phyloP scores from a whole-genome alignment of 768 basidiomycete genomes.

The Macrocybe gigantea region DNA sequence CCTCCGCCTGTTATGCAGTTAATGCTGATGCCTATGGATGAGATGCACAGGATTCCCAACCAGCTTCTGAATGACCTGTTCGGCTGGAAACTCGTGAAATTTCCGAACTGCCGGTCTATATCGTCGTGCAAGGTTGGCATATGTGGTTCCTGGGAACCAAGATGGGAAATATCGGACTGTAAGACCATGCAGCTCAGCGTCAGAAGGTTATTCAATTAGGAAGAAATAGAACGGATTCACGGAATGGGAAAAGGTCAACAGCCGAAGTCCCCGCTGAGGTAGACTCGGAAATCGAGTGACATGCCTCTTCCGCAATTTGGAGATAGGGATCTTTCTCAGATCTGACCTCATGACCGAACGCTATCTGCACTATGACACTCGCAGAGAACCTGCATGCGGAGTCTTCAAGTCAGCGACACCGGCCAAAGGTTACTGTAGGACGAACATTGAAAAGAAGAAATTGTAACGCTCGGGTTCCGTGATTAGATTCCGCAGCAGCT shows the following conservation, averaged over 20 bases:
- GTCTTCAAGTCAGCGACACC: too few relatives aligned
- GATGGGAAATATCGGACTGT: conserved; percentile 10
- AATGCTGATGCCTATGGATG: not conserved
- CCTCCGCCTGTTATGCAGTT: conserved; percentile 4
- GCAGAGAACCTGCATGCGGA: conserved; percentile 9
- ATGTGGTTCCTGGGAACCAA: conserved; percentile 17
- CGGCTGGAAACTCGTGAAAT: conserved; percentile 8
- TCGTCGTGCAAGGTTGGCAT: conserved; percentile 8
- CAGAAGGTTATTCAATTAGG: not conserved
- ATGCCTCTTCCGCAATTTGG: conserved; percentile 3
- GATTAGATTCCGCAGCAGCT: conserved; percentile 1
- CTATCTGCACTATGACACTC: conserved; percentile 9
- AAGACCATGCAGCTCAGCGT: conserved; percentile 2
- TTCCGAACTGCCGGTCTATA: conserved; percentile 1
- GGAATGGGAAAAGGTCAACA: conserved; percentile 12
- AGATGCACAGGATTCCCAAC: conserved; percentile 2
- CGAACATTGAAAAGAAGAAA: too few relatives aligned
- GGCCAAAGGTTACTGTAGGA: too few relatives aligned
- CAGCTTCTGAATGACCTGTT: conserved; percentile 9
- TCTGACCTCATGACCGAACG: conserved; percentile 11
- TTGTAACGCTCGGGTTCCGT: not conserved
- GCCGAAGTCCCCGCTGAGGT: conserved; percentile 6
- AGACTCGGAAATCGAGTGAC: not conserved
- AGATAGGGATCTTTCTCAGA: conserved; percentile 10
- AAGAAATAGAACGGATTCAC: conserved; percentile 6